Percentiles rank a stretch among this genome's conserved stretches.
phyloP scores from a whole-genome alignment of 1,284 basidiomycete genomes.

The Microbotryum intermedium region DNA sequence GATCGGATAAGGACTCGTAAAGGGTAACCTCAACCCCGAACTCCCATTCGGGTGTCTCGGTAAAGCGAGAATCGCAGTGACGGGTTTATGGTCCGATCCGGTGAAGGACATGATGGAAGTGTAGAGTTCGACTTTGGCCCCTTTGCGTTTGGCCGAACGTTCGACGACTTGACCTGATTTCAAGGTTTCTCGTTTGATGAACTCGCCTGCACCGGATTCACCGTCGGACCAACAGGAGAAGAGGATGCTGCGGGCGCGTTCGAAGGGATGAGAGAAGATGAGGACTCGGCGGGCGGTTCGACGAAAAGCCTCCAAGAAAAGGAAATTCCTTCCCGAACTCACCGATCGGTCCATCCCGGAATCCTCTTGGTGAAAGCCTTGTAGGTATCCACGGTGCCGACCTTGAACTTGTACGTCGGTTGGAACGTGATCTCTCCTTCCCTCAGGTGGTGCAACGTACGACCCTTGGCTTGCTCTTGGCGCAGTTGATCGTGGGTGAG shows the following conservation, averaged over 20 bases:
- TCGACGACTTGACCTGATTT: background rate
- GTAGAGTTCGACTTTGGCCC: constrained; percentile 12
- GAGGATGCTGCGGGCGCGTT: constrained; percentile 53
- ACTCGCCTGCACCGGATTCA: constrained; percentile 20
- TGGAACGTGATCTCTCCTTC: constrained; percentile 80
- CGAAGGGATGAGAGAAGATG: too few relatives aligned
- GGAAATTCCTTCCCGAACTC: too few relatives aligned
- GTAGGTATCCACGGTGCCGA: constrained; percentile 70
- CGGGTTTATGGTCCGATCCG: constrained; percentile 24
- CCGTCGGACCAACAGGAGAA: constrained; percentile 68
- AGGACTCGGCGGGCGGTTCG: too few relatives aligned
- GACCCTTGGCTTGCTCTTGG: constrained; percentile 45
- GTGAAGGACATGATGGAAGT: constrained; percentile 9
- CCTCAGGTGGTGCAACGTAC: constrained; percentile 58
- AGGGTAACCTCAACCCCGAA: constrained; percentile 44
- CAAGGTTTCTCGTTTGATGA: too few relatives aligned
- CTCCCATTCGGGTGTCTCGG: constrained; percentile 46
- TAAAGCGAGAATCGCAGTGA: constrained; percentile 64
- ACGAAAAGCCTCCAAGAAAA: too few relatives aligned
- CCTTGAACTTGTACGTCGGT: constrained; percentile 77
- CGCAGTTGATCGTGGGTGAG: constrained; percentile 70
- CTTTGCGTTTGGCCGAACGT: background rate
- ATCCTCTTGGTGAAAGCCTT: constrained; percentile 52
- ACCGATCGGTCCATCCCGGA: constrained; percentile 89
- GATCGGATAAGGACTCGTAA: constrained; percentile 36